Base-by-base conservation (phyloP, 148 eudicot species). In the Fallopia convolvulus region DNA sequence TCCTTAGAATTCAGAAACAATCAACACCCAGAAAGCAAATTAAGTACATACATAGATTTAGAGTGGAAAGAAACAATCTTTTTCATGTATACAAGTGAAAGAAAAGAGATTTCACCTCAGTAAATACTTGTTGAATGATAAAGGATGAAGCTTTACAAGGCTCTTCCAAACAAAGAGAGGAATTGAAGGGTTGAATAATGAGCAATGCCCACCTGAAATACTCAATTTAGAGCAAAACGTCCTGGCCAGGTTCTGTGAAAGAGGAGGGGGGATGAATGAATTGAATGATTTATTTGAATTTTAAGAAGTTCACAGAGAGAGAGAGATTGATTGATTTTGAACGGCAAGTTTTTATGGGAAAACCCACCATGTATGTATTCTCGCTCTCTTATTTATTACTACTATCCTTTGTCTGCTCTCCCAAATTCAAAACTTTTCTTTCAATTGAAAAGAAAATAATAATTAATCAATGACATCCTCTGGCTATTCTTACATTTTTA, bases 261-360 rank as follows among this genome's bases (percentile, higher is more conserved):
- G 18, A 52, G 58, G 58, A 52, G 58, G 52, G 52, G 17, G 5
- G 3, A 17, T 48, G 61, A 55, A 55, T 55, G 61, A 55, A 55
- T 20, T 55, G 23, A 55, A n/a, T 55, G 61, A 55, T 4, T 23
- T 23, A 63, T 63, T 63, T 26, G 70, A 63, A 63, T 26, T 52
- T 63, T 26, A 63, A 63, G 70, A 30, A 63, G 70, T 63, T 26
- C 30, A 32, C 26, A 58, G 14, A 4, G 32, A 21, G 33, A 23
- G 65, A 58, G 63, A 56, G 39, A 26, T 39, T 2, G 58, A 17
- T 4, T 3, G 58, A 63, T 32, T 63, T 63, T 30, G 70, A 63
- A 63, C 40, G 70, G 70, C 70, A 63, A 63, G 14, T 26, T 63
- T 63, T 63, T 63, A 13, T 63, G 30, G 70, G 70, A 63, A 63